A percentile compares a stretch with the other conserved stretches of the same genome.
Conservation (phyloP, 202 grass and related monocot genomes). For the Elaeis oleifera region DNA sequence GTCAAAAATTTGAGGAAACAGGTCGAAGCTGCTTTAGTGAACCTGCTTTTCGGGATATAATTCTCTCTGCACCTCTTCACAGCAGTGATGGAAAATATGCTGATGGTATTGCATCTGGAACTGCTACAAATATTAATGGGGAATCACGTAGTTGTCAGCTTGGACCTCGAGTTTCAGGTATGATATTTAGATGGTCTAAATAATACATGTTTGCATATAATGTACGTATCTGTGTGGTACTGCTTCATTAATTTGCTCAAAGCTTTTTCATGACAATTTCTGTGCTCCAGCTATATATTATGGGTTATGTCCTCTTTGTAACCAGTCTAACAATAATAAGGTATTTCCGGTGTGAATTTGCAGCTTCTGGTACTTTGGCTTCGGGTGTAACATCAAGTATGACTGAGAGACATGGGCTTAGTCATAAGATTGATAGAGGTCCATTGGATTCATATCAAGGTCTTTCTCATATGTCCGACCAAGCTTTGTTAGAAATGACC, state of each 20-base stretch:
- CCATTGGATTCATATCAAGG: conserved; percentile 41
- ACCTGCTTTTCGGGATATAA: conserved; percentile 37
- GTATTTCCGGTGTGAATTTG: neutral
- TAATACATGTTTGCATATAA: no score
- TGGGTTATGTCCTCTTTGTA: no score
- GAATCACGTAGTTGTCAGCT: conserved; percentile 4
- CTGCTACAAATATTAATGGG: conserved; percentile 8
- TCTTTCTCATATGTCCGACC: conserved; percentile 1
- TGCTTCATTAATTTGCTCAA: no score
- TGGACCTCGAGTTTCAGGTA: no score
- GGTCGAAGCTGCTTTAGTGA: conserved; percentile 76
- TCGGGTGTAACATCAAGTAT: conserved; percentile 25
- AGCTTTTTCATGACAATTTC: no score
- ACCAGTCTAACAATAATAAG: no score
- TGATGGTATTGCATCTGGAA: conserved; percentile 29
- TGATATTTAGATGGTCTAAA: no score
- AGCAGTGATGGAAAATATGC: conserved; percentile 24
- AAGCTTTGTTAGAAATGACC: conserved; percentile 21
- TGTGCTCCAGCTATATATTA: no score
- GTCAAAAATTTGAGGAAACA: conserved; percentile 59
- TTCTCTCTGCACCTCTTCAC: conserved; percentile 36
- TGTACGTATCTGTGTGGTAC: no score
- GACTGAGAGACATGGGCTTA: conserved; percentile 26
- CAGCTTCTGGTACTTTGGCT: conserved; percentile 2
- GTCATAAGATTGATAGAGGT: conserved; percentile 44